Evolutionary conservation across 768 basidiomycete genomes (phyloP).

Genomic region (Trametes sanguinea): DNA sequence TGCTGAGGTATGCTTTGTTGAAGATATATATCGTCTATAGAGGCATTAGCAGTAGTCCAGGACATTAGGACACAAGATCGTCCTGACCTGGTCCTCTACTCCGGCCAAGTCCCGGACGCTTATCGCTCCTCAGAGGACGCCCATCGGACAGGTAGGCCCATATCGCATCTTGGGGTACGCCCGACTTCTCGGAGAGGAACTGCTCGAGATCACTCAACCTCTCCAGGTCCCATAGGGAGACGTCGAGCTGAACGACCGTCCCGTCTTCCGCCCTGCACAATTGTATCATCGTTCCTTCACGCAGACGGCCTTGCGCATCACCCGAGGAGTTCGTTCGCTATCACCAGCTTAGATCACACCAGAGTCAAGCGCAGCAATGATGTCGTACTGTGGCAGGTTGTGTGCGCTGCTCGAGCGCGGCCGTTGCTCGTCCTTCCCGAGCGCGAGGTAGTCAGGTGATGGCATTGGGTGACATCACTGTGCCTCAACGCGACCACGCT

Average conservation of each 20-base stretch:
- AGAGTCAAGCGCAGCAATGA: neutral
- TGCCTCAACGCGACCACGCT: neutral
- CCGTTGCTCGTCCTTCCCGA: neutral
- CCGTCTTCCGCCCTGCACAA: conserved; percentile 47
- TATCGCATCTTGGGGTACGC: conserved; percentile 66
- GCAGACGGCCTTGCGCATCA: neutral
- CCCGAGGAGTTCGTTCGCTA: neutral
- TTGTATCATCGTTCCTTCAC: conserved; percentile 35
- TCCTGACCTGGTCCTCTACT: conserved; percentile 70
- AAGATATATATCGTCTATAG: conserved; percentile 75
- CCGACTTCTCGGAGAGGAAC: conserved; percentile 72
- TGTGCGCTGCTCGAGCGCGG: neutral
- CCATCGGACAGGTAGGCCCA: conserved; percentile 83
- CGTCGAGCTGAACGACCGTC: conserved; percentile 51
- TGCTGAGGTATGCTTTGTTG: conserved; percentile 78
- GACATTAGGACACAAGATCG: conserved; percentile 1
- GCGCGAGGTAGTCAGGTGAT: conserved; percentile 11
- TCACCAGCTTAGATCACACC: neutral
- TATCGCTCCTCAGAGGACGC: conserved; percentile 65
- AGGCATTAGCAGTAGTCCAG: neutral
- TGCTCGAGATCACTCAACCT: conserved; percentile 72
- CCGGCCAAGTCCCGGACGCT: conserved; percentile 77
- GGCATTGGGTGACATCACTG: neutral
- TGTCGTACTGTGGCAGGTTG: neutral
- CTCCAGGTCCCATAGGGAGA: conserved; percentile 75